A percentile compares a stretch with the other conserved stretches of the same genome.
Evolutionary conservation across 1,139 yeast species (phyloP).

Genomic region (Kodamaea suecica): DNA sequence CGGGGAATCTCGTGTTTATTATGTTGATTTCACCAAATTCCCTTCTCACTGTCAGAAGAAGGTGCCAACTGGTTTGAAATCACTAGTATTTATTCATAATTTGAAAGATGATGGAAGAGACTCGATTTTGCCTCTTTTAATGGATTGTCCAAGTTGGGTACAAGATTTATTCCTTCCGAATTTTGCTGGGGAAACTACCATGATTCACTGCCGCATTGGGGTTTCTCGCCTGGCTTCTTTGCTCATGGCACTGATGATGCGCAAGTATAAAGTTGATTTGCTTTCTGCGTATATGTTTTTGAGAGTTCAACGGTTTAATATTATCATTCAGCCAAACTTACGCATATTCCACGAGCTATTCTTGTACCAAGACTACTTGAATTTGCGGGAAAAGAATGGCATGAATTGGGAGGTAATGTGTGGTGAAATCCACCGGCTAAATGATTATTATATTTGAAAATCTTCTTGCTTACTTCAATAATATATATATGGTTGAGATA

Average conservation of each 20-base stretch:
- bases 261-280: slow-evolving; percentile 57
- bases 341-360: slow-evolving; percentile 81
- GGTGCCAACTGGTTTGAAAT: slow-evolving; percentile 21
- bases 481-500: too few species aligned
- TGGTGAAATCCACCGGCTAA: slow-evolving; percentile 32
- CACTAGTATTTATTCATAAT: slow-evolving; percentile 33
- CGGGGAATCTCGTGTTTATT: slow-evolving; percentile 29
- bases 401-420: slow-evolving; percentile 37
- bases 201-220: slow-evolving; percentile 89
- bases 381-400: slow-evolving; percentile 14
- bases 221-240: slow-evolving; percentile 89
- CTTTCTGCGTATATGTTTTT: slow-evolving; percentile 77
- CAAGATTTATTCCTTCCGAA: slow-evolving; percentile 28
- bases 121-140: slow-evolving; percentile 30
- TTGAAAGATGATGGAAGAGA: slow-evolving; percentile 44
- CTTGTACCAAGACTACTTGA: slow-evolving; percentile 65
- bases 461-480: too few species aligned
- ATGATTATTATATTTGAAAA: slow-evolving; percentile 27
- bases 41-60: slow-evolving; percentile 8
- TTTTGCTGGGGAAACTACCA: slow-evolving; percentile 41
- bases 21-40: slow-evolving; percentile 19
- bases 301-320: slow-evolving; percentile 78
- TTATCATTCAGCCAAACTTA: slow-evolving; percentile 87
- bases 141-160: slow-evolving; percentile 34
- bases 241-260: slow-evolving; percentile 89